Conservation (phyloP, 1,284 basidiomycete species). For the Tausonia pullulans region DNA sequence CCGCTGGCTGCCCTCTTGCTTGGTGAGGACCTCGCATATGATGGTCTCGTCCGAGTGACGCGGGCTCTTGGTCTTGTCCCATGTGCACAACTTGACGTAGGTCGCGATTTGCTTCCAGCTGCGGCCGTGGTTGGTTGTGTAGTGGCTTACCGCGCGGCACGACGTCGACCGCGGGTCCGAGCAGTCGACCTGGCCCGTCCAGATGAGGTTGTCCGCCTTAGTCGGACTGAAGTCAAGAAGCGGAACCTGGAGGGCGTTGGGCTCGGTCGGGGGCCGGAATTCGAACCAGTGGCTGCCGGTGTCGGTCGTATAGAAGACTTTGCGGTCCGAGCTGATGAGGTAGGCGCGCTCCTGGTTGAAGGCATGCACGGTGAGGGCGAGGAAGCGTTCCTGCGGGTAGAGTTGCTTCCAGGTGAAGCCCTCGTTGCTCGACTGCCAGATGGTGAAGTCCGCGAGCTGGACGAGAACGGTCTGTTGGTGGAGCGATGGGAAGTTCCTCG, state of each 20-base stretch:
- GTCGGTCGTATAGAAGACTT: constrained; percentile 72
- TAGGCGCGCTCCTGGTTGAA: constrained; percentile 73
- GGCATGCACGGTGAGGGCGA: constrained; percentile 76
- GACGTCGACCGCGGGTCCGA: constrained; percentile 30
- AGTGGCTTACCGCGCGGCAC: constrained; percentile 64
- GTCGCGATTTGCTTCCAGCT: constrained; percentile 66
- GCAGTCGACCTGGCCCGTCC: constrained; percentile 70
- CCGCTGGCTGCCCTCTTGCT: constrained; percentile 71
- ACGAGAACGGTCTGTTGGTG: constrained; percentile 62
- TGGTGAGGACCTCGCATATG: constrained; percentile 76
- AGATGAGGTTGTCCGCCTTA: constrained; percentile 73
- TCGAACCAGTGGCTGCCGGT: constrained; percentile 62
- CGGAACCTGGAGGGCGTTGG: constrained; percentile 67
- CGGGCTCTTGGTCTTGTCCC: constrained; percentile 50
- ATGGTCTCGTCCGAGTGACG: constrained; percentile 59
- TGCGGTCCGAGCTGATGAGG: constrained; percentile 59
- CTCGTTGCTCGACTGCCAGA: constrained; percentile 92
- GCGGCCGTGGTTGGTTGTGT: constrained; percentile 56
- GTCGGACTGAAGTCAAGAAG: constrained; percentile 79
- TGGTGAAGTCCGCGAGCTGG: constrained; percentile 58
- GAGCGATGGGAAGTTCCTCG: constrained; percentile 26
- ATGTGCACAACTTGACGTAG: constrained; percentile 86
- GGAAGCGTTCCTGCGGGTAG: constrained; percentile 50
- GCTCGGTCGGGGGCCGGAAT: constrained; percentile 50
- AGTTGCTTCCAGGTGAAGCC: constrained; percentile 79